Percentiles rank a stretch among this genome's conserved stretches.
Conservation (phyloP, 2,329 filamentous ascomycete species). For the Epichloe sibirici region DNA sequence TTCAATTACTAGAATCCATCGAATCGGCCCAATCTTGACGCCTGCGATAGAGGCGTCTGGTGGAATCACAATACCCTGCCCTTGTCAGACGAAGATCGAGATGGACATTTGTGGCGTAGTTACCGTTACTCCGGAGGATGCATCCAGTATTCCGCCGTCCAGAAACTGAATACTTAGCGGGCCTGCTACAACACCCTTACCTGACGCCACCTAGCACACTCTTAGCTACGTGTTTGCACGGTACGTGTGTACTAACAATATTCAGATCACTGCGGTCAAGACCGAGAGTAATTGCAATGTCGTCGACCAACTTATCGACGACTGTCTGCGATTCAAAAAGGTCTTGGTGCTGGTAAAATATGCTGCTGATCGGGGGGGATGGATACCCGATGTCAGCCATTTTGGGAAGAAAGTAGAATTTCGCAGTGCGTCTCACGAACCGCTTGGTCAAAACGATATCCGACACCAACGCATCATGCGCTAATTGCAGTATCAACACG, state of each 20-base stretch:
- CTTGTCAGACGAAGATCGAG: constrained; percentile 7
- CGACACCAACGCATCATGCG: constrained; percentile 44
- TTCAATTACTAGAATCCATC: constrained; percentile 64
- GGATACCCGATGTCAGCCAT: neutral
- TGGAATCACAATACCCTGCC: constrained; percentile 50
- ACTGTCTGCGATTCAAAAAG: constrained; percentile 57
- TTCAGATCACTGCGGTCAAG: constrained; percentile 54
- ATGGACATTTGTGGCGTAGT: neutral
- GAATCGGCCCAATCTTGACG: constrained; percentile 35
- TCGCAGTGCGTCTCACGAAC: constrained; percentile 21
- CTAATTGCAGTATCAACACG: constrained; percentile 45
- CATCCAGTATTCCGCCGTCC: constrained; percentile 29
- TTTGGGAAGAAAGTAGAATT: neutral
- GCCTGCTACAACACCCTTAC: constrained; percentile 60
- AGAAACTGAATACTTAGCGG: constrained; percentile 33
- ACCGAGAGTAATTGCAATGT: constrained; percentile 57
- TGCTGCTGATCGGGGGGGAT: constrained; percentile 40
- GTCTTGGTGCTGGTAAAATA: constrained; percentile 66
- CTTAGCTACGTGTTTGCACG: constrained; percentile 1
- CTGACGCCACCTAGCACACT: constrained; percentile 48
- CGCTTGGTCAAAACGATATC: constrained; percentile 49
- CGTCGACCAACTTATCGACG: constrained; percentile 63
- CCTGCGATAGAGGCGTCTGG: constrained; percentile 32
- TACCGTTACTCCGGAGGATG: constrained; percentile 18
- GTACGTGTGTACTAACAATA: constrained; percentile 40